Base-by-base conservation (phyloP, 345 rosid genomes). In the Cardamine occulta region DNA sequence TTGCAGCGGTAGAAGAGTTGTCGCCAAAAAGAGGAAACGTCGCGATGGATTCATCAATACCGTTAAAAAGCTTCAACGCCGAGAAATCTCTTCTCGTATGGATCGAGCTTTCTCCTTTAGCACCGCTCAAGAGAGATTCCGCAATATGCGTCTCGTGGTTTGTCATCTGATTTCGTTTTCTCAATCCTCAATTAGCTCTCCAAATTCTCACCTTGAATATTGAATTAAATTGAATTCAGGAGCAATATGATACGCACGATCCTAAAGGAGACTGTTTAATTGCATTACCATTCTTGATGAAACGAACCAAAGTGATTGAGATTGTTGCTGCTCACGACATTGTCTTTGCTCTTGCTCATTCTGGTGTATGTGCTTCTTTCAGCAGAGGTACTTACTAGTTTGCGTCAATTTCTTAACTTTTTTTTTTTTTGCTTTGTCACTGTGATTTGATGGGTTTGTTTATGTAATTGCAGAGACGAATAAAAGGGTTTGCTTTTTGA, bases 291-390 rank as follows among this genome's bases (percentile, higher is more conserved):
- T 88, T 89, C 67, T 80, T 93, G 74, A 88, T 82, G 87, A 91
- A 93, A 83, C 87, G 93, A 73, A 81, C 89, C 0, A 93, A 86
- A 74, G 90, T 91, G 15, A 85, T 91, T 53, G 98, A 93, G 86
- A 93, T 93, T 70, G 92, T 91, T 2, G 93, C 97, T 40, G 98
- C 98, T 2, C 85, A 84, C 0, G 96, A 87, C 79, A 89, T 93
- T 51, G 88, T 93, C 54, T 93, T 93, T 80, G 92, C 96, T 14
- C 98, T 93, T 77, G 88, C 91, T 26, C 92, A 88, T 63, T 87
- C 96, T 24, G 98, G 97, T 76, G 90, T 91, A 8, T 91, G 98
- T 59, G 96, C 96, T 5, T 89, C 94, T 67, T 93, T 93, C 64
- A 86, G 96, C 67, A 80, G 98, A 88, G 97, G 97, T 93, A 19